Base-by-base conservation (phyloP, 192 early-diverging fungal genomes). In the Gryganskiella cystojenkinii region DNA sequence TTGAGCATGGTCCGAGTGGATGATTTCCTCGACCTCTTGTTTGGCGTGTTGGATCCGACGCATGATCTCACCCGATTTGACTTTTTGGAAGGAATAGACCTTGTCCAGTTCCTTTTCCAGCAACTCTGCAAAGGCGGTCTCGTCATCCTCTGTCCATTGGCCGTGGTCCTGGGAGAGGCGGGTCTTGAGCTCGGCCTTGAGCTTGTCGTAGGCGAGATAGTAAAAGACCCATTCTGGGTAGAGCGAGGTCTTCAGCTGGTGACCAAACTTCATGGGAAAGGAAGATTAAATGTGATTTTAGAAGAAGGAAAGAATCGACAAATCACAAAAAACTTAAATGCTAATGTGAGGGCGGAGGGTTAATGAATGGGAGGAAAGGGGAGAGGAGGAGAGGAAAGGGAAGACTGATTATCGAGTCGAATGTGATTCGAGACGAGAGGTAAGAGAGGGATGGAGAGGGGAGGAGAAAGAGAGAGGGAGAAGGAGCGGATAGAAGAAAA, bases 91-190 rank as follows among this genome's bases (percentile, higher is more conserved):
- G 1, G 67, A 81, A 67, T 89, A 90, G 30, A 95, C 92, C 85
- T 96, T 98, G 68, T 95, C 94, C 14, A 98, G 90, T 76, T 98
- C 96, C 56, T 93, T 87, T 60, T 95, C 96, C 13, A 98, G 81
- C 30, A 88, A 63, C 75, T 94, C 91, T 30, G 96, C 91, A 86
- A 97, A 97, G 31, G 87, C 87, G 3, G 89, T 85, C 70, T 96
- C 96, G 42, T 93, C 90, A 51, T 92, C 89, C 55, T 96, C 96
- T 22, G 82, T 92, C 91, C 95, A 95, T 13, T 82, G 80, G 15
- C 83, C 78, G 24, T 79, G 83, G 28, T 81, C 81, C 17, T 65
- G 45, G 25, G 42, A 13, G 27, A 82, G 49, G 22, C 87, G 84
- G 52, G 85, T 84, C 79, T 96, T 96, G 66, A 98, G 85, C 54